Evolutionary conservation across 768 basidiomycete species (phyloP), one percentile per base, ranked within the genome.

Genomic region (Boletus reticulatus): DNA sequence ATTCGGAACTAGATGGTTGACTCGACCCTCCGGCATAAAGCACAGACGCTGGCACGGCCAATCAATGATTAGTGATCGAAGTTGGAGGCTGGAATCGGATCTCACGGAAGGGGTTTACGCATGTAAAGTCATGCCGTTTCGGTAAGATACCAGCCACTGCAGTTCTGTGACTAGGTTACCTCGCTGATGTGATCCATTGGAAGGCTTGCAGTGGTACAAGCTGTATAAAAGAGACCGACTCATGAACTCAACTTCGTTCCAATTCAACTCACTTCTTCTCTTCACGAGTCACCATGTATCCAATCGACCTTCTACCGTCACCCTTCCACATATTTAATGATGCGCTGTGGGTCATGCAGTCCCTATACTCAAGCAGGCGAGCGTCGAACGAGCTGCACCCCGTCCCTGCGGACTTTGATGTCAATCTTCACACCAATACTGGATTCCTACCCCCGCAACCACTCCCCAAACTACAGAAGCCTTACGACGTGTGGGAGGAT

Each of bases 401-500:
- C 42, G 66, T 73, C 12, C 76, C 75, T 19, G 61, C 67, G 3
- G 77, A 83, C 53, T 86, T 83, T 53, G 85, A 87, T 61, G 70
- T 87, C 17, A 65, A 74, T 50, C 66, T 72, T 51, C 57, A 74
- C 31, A 63, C 62, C 16, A 61, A 84, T 60, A 87, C 90, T 0
- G 96, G 96, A 0, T 98, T 98, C 75, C 82, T 98, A 62, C 96
- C 95, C 1, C 71, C 80, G 4, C 70, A 75, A 37, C 85, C 84
- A 1, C 78, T 90, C 8, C 78, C 81, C 3, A 78, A 72, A 27
- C 76, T 96, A 24, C 75, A 78, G 6, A 67, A 65, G 10, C 69
- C 72, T 31, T 95, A 80, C 64, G 70, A 69, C 13, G 67, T 82
- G 6, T 98, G 92, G 94, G 93, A 95, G 72, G 59, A 73, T 34